phyloP scores from a whole-genome alignment of 2,329 filamentous ascomycete species.

The Penicillium occitanis region DNA sequence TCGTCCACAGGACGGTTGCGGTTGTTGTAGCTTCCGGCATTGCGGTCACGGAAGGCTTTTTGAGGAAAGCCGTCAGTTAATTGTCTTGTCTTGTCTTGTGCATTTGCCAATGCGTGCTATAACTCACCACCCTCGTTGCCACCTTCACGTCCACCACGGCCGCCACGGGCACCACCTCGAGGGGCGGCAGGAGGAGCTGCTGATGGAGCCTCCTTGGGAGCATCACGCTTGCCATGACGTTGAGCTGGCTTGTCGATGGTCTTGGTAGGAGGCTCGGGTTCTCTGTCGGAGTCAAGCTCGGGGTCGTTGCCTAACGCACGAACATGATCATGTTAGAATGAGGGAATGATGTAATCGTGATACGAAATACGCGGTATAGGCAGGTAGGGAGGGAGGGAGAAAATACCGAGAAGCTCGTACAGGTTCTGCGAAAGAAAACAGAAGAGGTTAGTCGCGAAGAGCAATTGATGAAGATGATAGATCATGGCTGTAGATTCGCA shows the following conservation, averaged over 20 bases:
- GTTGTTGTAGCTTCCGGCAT: constrained; percentile 78
- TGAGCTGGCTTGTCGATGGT: constrained; percentile 79
- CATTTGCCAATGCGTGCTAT: not conserved
- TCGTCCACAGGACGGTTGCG: constrained; percentile 76
- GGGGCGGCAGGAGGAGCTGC: constrained; percentile 36
- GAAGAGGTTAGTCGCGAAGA: constrained; percentile 37
- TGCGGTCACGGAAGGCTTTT: constrained; percentile 84
- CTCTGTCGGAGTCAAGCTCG: constrained; percentile 71
- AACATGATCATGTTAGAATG: constrained; percentile 22
- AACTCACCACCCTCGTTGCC: constrained; percentile 83
- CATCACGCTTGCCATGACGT: constrained; percentile 84
- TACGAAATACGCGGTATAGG: constrained; percentile 25
- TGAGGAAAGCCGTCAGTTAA: not conserved
- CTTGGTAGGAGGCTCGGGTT: constrained; percentile 76
- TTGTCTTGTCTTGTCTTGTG: too few species aligned
- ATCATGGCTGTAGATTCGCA: not conserved
- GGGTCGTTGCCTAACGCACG: constrained; percentile 62
- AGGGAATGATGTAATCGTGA: constrained; percentile 29
- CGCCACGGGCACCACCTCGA: constrained; percentile 30
- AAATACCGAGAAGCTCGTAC: constrained; percentile 94
- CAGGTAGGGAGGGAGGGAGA: constrained; percentile 28
- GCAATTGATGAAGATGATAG: constrained; percentile 14
- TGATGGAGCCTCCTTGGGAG: constrained; percentile 67
- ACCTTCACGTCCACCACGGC: constrained; percentile 51
- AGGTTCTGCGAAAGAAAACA: constrained; percentile 68